Conservation (phyloP, 495 filamentous ascomycete genomes). For the Cercophora newfieldiana region DNA sequence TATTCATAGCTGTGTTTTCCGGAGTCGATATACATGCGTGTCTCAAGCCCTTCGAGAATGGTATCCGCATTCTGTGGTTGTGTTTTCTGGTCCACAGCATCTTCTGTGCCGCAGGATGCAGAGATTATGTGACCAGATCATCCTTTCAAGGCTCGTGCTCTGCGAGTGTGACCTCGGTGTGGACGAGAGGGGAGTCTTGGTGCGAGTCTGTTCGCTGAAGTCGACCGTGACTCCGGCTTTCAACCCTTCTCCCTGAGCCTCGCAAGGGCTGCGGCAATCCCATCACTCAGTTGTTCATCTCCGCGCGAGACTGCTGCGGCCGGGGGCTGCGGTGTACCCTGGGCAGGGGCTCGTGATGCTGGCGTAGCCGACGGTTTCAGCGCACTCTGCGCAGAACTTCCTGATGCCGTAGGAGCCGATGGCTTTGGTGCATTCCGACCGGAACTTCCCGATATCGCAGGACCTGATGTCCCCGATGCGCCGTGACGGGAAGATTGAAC, state of each 20-base stretch:
- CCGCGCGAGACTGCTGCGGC: background rate
- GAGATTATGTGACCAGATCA: background rate
- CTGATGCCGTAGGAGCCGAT: background rate
- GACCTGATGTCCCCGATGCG: background rate
- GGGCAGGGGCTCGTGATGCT: background rate
- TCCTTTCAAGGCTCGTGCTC: background rate
- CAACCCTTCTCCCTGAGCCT: constrained; percentile 49
- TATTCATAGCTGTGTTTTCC: background rate
- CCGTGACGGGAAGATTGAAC: constrained; percentile 24
- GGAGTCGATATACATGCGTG: background rate
- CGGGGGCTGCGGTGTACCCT: background rate
- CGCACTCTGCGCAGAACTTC: background rate
- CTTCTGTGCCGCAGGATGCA: background rate
- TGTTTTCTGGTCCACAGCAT: background rate
- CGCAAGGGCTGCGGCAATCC: constrained; percentile 55
- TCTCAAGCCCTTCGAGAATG: background rate
- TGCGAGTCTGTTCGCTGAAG: background rate
- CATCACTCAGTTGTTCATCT: constrained; percentile 49
- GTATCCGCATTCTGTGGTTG: background rate
- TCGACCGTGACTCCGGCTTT: background rate
- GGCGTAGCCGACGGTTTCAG: background rate
- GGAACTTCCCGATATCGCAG: background rate
- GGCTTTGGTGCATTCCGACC: background rate
- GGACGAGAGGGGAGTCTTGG: background rate
- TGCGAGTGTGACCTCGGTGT: background rate